Evolutionary conservation across 805 yeast genomes (phyloP).

Genomic region (Candida ficus): DNA sequence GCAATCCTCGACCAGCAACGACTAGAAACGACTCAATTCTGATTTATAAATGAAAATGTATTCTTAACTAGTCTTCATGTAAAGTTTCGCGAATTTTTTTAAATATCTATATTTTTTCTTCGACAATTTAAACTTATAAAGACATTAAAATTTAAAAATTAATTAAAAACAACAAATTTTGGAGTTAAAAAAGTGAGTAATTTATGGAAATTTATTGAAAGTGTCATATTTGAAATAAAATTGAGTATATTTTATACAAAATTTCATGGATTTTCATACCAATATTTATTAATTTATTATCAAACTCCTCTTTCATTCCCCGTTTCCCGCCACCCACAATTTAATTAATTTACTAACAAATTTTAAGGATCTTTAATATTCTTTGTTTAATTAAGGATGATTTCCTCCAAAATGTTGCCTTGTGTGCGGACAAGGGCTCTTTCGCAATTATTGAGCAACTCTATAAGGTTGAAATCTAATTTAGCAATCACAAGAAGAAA

Average conservation of each 20-base stretch:
- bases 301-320: too few relatives aligned
- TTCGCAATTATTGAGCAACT: not conserved
- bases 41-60: not conserved
- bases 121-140: not conserved
- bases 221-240: too few relatives aligned
- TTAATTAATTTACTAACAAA: too few relatives aligned
- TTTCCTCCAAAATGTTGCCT: not conserved
- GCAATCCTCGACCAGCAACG: conserved; percentile 62
- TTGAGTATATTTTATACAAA: too few relatives aligned
- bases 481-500: not conserved
- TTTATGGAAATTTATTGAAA: not conserved
- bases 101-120: too few relatives aligned
- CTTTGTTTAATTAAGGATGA: not conserved
- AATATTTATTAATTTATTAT: too few relatives aligned
- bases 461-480: not conserved
- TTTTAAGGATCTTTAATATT: not conserved
- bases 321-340: not conserved
- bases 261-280: too few relatives aligned
- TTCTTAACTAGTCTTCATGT: not conserved
- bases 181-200: not conserved
- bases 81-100: not conserved
- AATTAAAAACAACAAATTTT: not conserved
- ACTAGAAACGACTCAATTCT: conserved; percentile 12
- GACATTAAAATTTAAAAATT: not conserved
- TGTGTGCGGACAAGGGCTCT: not conserved